Evolutionary conservation across 176 grass and related monocot species (phyloP), one percentile per base, ranked within the genome.

Genomic region (Rhynchospora breviuscula): DNA sequence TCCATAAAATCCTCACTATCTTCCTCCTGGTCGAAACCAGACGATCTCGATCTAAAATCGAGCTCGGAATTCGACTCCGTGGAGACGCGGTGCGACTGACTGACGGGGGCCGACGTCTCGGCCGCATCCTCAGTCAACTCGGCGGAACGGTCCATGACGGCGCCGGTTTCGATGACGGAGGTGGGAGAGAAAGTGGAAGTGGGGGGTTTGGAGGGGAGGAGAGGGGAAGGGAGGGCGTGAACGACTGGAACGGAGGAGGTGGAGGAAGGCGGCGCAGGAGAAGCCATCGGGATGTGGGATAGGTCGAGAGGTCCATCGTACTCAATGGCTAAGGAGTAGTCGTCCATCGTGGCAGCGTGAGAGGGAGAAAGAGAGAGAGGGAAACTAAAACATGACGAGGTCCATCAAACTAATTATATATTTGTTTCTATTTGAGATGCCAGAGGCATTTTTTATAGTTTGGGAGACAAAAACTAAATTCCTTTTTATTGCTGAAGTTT

Each of bases 121-220:
- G 63, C 80, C 11, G 66, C 86, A 0, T 76, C 71, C 23, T 80
- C 90, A n/a, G 92, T 87, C 59, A 98, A 84, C 87, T 98, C 95
- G 11, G 89, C 87, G 72, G 95, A 98, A 79, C 87, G 89, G 68
- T 93, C 89, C 25, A 80, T 87, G 25, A 88, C 90, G 10, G 83
- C 89, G 67, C 84, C 86, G 59, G 94, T 95, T 86, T 98, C 95
- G 61, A 98, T 95, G 83, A 96, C 93, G 19, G 96, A 95, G 81
- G 93, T 99, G 2, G 96, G 93, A 19, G 93, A 93, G 66, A 82
- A 67, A 8, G 67, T 79, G 59, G 31, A 47, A 14, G 29, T 79
- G 26, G 89, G 70, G 79, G 83, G 67, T 26, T 51, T 83, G 45
- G 91, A 85, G 81, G 89, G 84, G 59, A 88, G 78, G 4, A 79